Evolutionary conservation across 2,329 filamentous ascomycete genomes (phyloP).

Genomic region (Pyricularia sp.): DNA sequence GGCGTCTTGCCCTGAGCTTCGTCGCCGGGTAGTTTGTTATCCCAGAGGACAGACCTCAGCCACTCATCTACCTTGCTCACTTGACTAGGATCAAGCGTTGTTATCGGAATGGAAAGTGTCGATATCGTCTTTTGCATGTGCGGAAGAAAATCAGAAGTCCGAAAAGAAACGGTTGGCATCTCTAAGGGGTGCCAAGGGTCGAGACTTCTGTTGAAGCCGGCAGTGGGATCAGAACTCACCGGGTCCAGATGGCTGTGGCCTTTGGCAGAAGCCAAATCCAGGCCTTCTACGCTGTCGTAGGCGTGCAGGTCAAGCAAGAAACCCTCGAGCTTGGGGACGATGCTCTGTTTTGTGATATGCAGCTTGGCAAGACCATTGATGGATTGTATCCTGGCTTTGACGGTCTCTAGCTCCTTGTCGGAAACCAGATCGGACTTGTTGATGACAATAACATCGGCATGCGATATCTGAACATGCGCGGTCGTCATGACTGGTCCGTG

Average conservation of each 20-base stretch:
- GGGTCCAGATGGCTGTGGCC: conserved; percentile 89
- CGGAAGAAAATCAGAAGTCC: conserved; percentile 12
- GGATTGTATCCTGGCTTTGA: conserved; percentile 62
- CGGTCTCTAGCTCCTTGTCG: conserved; percentile 54
- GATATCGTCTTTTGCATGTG: conserved; percentile 58
- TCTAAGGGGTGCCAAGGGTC: neutral
- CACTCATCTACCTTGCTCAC: conserved; percentile 65
- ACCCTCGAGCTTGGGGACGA: conserved; percentile 74
- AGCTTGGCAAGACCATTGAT: conserved; percentile 89
- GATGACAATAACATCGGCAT: conserved; percentile 88
- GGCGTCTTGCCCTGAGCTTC: conserved; percentile 13
- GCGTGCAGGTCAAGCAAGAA: conserved; percentile 84
- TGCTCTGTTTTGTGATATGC: conserved; percentile 70
- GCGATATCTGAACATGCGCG: conserved; percentile 91
- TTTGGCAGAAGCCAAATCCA: conserved; percentile 58
- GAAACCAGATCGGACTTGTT: conserved; percentile 88
- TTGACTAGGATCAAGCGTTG: conserved; percentile 45
- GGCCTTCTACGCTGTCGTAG: conserved; percentile 70
- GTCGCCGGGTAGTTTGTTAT: conserved; percentile 47
- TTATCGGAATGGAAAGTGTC: conserved; percentile 65
- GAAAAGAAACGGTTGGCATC: neutral
- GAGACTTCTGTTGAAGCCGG: neutral
- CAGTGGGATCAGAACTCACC: conserved; percentile 36
- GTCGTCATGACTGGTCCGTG: conserved; percentile 71
- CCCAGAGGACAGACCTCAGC: conserved; percentile 80